phyloP scores from a whole-genome alignment of 495 filamentous ascomycete genomes.

The Trichoderma orchidacearum region DNA sequence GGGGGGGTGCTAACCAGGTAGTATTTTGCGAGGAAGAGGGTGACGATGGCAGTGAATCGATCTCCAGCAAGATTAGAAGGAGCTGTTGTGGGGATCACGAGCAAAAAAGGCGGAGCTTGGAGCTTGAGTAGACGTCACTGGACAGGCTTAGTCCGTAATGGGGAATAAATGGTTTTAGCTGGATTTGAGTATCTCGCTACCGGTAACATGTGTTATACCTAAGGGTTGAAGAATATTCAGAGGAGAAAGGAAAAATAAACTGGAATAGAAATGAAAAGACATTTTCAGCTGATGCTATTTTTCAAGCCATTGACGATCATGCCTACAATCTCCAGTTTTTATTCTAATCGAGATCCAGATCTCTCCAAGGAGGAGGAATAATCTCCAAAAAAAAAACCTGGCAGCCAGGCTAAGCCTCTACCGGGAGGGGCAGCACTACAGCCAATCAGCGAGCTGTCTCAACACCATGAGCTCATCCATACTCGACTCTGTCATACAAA shows the following conservation, averaged over 20 bases:
- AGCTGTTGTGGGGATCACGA: neutral
- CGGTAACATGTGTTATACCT: neutral
- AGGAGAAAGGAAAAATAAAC: neutral
- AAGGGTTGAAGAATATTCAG: neutral
- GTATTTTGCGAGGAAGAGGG: neutral
- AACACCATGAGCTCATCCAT: neutral
- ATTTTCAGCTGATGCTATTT: neutral
- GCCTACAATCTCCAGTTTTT: too few relatives aligned
- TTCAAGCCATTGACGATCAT: neutral
- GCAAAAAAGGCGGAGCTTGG: too few relatives aligned
- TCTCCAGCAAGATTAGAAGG: neutral
- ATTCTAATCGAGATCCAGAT: neutral
- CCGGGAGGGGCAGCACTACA: neutral
- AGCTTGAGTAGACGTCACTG: slow-evolving; percentile 1
- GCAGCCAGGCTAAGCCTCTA: neutral
- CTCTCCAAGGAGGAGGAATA: neutral
- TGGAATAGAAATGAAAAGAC: neutral
- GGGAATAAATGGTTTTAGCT: too few relatives aligned
- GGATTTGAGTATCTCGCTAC: neutral
- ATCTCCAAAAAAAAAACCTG: neutral
- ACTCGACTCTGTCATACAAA: neutral
- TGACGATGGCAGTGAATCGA: neutral
- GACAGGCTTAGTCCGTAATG: too few relatives aligned
- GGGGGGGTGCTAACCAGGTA: too few relatives aligned
- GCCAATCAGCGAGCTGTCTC: neutral